Conservation (phyloP, 805 yeast genomes). For the Pichia cephalocereana region DNA sequence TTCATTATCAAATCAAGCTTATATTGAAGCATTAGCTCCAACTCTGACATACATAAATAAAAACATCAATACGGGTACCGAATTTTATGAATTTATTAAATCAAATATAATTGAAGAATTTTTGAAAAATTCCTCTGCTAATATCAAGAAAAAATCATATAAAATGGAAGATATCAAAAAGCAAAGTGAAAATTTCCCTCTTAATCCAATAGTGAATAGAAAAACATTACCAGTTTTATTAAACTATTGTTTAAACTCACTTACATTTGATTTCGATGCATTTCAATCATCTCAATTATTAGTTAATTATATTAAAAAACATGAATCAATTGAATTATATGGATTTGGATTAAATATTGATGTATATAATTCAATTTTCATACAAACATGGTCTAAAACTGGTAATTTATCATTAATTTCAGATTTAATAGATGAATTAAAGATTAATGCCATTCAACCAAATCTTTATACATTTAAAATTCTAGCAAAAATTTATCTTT, state of each 20-base stretch:
- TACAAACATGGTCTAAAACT: slow-evolving; percentile 22
- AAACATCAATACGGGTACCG: slow-evolving; percentile 12
- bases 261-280: slow-evolving; percentile 24
- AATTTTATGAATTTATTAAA: slow-evolving; percentile 16
- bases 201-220: slow-evolving; percentile 15
- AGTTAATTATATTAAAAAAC: slow-evolving; percentile 19
- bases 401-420: slow-evolving; percentile 18
- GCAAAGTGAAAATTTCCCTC: slow-evolving; percentile 11
- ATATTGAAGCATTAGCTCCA: slow-evolving; percentile 13
- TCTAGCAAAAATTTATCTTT: slow-evolving; percentile 19
- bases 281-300: slow-evolving; percentile 18
- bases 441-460: slow-evolving; percentile 23
- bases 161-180: slow-evolving; percentile 7
- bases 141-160: not conserved
- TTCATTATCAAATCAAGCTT: slow-evolving; percentile 4
- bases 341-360: slow-evolving; percentile 24
- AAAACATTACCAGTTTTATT: slow-evolving; percentile 22
- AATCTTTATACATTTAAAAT: slow-evolving; percentile 22
- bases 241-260: slow-evolving; percentile 20
- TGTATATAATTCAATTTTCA: slow-evolving; percentile 22
- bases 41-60: slow-evolving; percentile 17
- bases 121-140: not conserved
- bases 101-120: slow-evolving; percentile 15
- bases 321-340: slow-evolving; percentile 22
- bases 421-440: slow-evolving; percentile 21